These are phyloP conservation scores for Suillus brevipes DNA, from an alignment of 768 basidiomycete genomes.

Conservation along the genomic window DNA sequence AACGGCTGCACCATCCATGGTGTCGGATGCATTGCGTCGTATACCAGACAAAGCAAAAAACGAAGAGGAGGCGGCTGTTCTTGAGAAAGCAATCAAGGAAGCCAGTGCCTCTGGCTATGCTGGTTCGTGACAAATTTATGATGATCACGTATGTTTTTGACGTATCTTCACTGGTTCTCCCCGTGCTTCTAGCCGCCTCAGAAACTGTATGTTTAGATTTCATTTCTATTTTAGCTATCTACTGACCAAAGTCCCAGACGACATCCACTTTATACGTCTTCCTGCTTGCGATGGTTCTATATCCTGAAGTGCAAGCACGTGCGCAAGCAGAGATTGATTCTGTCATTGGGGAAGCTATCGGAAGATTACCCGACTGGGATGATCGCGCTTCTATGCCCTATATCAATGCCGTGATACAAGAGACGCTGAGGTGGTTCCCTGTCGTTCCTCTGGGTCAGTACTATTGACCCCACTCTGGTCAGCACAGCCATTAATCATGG, in stretches of 20 bases:
- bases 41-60: conserved; percentile 10
- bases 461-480: not conserved
- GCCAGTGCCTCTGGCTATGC: conserved; percentile 22
- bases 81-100: conserved; percentile 25
- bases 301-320: conserved; percentile 25
- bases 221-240: not conserved
- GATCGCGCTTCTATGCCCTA: conserved; percentile 23
- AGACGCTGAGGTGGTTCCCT: conserved; percentile 28
- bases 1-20: conserved; percentile 24
- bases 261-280: conserved; percentile 22
- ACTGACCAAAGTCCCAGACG: conserved; percentile 12
- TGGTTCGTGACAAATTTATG: conserved; percentile 10
- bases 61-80: conserved; percentile 14
- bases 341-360: conserved; percentile 18
- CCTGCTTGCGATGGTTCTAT: conserved; percentile 26
- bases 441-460: conserved; percentile 14
- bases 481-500: not conserved
- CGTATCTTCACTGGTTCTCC: not conserved
- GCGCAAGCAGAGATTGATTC: conserved; percentile 22
- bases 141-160: conserved; percentile 13
- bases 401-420: conserved; percentile 23
- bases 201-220: conserved; percentile 20
- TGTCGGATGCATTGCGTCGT: conserved; percentile 21
- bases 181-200: conserved; percentile 17
- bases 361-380: conserved; percentile 23